Percentiles rank a stretch among this genome's conserved stretches.
These are phyloP conservation scores for Stemphylium beticola DNA, from an alignment of 2,329 filamentous ascomycete genomes.

Conservation along the genomic window DNA sequence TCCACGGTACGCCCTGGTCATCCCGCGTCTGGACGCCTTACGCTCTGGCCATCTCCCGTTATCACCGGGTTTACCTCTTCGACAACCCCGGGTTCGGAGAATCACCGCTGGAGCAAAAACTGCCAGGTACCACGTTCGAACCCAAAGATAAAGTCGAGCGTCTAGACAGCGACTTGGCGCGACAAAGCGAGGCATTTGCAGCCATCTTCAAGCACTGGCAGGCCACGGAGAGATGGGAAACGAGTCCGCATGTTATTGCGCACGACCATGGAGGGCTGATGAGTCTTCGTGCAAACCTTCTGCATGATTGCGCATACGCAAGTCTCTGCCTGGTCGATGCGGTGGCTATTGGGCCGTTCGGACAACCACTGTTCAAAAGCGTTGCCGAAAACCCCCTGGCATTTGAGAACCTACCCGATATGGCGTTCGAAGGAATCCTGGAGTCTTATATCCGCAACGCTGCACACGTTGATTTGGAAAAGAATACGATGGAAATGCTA, in stretches of 20 bases:
- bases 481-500: slow-evolving; percentile 15
- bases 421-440: slow-evolving; percentile 25
- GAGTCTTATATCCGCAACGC: slow-evolving; percentile 29
- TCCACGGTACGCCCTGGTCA: slow-evolving; percentile 35
- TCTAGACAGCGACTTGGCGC: slow-evolving; percentile 24
- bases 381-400: slow-evolving; percentile 17
- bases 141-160: slow-evolving; percentile 3
- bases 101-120: slow-evolving; percentile 15
- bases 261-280: slow-evolving; percentile 31
- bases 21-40: slow-evolving; percentile 26
- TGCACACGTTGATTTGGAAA: slow-evolving; percentile 9
- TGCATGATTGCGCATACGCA: slow-evolving; percentile 22
- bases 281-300: slow-evolving; percentile 24
- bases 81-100: slow-evolving; percentile 31
- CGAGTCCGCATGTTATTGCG: slow-evolving; percentile 23
- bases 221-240: slow-evolving; percentile 3
- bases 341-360: slow-evolving; percentile 30
- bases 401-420: slow-evolving; percentile 23
- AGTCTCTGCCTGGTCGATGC: slow-evolving; percentile 29
- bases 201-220: slow-evolving; percentile 25
- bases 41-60: slow-evolving; percentile 19
- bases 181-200: slow-evolving; percentile 25
- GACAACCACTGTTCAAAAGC: slow-evolving; percentile 23
- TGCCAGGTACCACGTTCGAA: background rate
- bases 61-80: slow-evolving; percentile 27